These are phyloP conservation scores for Apiospora arundinis DNA, from an alignment of 2,329 filamentous ascomycete genomes.

Conservation along the genomic window DNA sequence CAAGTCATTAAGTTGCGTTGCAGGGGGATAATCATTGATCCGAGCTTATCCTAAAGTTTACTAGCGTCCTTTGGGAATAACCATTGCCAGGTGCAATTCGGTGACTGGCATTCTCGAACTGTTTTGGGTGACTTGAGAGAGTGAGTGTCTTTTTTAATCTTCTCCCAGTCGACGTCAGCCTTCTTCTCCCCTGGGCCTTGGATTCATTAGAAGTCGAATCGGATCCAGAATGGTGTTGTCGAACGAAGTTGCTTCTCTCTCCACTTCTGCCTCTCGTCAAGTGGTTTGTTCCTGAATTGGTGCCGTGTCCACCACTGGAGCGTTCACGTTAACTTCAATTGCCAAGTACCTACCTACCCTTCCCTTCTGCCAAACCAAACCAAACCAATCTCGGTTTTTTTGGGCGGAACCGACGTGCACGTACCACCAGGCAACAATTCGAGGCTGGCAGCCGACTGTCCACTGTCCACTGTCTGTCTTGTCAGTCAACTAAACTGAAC, in stretches of 20 bases:
- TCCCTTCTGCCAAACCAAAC: neutral
- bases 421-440: conserved; percentile 18
- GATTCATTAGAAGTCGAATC: neutral
- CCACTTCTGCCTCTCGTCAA: neutral
- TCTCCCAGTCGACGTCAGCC: neutral
- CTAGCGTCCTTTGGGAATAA: neutral
- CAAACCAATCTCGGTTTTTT: conserved; percentile 1
- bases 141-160: neutral
- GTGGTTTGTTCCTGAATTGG: conserved; percentile 10
- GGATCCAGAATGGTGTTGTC: neutral
- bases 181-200: neutral
- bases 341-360: neutral
- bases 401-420: conserved; percentile 11
- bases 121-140: conserved; percentile 12
- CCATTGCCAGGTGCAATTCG: neutral
- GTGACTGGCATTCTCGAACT: conserved; percentile 5
- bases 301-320: neutral
- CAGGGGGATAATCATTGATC: conserved; percentile 6
- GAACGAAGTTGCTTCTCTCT: neutral
- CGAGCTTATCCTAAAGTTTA: conserved; percentile 9
- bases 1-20: neutral
- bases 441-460: conserved; percentile 13
- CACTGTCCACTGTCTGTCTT: too few relatives aligned
- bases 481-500: neutral
- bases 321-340: neutral